phyloP scores from a whole-genome alignment of 257 asterid genomes.

The Nicotiana tomentosiformis region DNA sequence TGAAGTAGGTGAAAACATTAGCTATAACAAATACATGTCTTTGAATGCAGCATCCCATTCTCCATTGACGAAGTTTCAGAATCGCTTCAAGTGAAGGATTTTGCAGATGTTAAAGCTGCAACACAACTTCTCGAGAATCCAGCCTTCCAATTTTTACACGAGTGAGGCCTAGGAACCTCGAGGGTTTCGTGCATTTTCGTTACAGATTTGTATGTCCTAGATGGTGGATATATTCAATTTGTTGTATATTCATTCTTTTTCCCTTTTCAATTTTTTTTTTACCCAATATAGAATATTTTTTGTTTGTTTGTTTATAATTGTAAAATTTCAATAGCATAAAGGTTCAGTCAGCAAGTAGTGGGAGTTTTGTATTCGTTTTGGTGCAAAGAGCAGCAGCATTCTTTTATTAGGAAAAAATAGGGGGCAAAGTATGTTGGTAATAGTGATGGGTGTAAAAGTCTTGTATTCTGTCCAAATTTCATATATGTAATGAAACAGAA shows the following conservation, averaged over 20 bases:
- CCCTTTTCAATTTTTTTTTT: conserved; percentile 1
- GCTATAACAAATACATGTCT: background rate
- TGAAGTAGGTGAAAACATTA: background rate
- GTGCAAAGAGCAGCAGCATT: conserved; percentile 22
- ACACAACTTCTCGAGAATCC: conserved; percentile 65
- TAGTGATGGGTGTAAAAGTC: conserved; percentile 9
- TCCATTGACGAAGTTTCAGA: conserved; percentile 77
- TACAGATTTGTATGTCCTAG: conserved; percentile 5
- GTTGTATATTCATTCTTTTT: conserved; percentile 48
- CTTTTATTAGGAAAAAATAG: conserved; percentile 28
- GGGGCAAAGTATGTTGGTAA: background rate
- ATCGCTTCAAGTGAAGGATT: conserved; percentile 72
- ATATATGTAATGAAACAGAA: conserved; percentile 4
- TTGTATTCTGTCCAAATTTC: background rate
- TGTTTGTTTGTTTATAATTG: conserved; percentile 12
- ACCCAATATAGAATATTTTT: conserved; percentile 8
- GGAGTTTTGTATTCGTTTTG: conserved; percentile 20
- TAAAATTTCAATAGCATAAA: conserved; percentile 5
- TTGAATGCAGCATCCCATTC: conserved; percentile 80
- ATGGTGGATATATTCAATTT: conserved; percentile 8
- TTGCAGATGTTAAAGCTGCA: conserved; percentile 78
- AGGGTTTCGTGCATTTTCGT: conserved; percentile 5
- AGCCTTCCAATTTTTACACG: conserved; percentile 79
- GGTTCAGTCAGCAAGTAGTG: background rate
- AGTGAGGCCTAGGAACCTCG: conserved; percentile 40